Evolutionary conservation across 164 flowering plant genomes (phyloP), one percentile per base, ranked within the genome.

Genomic region (Nymphaea thermarum): DNA sequence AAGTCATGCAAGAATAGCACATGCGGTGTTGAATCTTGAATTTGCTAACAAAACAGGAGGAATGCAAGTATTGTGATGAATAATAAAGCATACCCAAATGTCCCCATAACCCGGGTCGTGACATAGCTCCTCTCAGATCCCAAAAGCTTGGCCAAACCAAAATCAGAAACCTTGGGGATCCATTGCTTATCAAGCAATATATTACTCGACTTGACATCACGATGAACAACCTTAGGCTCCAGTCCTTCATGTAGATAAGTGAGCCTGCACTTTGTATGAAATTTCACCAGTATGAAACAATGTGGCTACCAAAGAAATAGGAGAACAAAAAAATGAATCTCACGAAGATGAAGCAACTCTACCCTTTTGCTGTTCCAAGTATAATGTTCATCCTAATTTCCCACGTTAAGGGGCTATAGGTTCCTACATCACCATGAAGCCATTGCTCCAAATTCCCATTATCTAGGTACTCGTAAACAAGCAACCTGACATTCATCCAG

Each of bases 101-200:
- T 90, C 72, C 96, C 96, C 96, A 90, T 90, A 44, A 90, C 96
- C 18, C 96, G 92, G 67, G 96, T 90, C 14, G 94, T 90, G 36
- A 90, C 84, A 59, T 88, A 90, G 72, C 90, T 88, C 75, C 78
- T 81, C 70, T 90, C 96, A 15, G 93, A 84, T 51, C 89, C 86
- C 75, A 90, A 79, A 41, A 90, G 90, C 79, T 90, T 90, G 62
- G 96, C 96, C 15, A 90, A 80, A 57, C 96, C 96, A 80, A 90
- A 90, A 67, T 90, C 96, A 42, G 96, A 90, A 41, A 90, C 90
- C 80, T 90, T 90, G 2, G 94, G 71, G 67, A 82, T 83, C 96
- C 96, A 90, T 57, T 84, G 86, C 78, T 77, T 85, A 67, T 88
- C 90, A 15, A 90, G 87, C 70, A 90, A 79, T 73, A 90, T 90